Evolutionary conservation across 495 filamentous ascomycete genomes (phyloP), one percentile per base, ranked within the genome.

Genomic region (Cudoniella acicularis): DNA sequence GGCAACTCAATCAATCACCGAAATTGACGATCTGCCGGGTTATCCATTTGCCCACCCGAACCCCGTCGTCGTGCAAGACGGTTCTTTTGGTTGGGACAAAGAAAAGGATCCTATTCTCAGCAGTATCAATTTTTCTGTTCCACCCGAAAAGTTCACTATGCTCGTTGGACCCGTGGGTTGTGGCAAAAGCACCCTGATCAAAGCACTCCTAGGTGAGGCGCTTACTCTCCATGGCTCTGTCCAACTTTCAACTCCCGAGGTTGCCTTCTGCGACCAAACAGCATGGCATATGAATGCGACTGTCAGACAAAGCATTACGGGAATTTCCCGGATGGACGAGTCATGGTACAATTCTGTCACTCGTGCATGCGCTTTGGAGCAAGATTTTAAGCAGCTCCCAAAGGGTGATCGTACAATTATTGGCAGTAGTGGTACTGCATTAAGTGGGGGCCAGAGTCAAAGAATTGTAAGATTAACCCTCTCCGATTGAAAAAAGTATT

Each of bases 381-480:
- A 63, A 0, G 71, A 75, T 54, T 26, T 77, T 16, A 41, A 30
- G 3, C 18, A 75, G 13, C 69, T 87, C n/a, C 77, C 79, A 11
- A 66, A 74, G 17, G 76, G 77, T 0, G 81, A 83, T 1, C n/a
- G 25, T 27, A 82, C 79, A 16, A 51, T 54, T 2, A 77, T 86
- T 62, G 83, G 83, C 22, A 83, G 77, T 65, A 79, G 79, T 60
- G 84, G 83, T 1, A 71, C 83, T 43, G 72, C 72, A 10, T 71
- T 87, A 20, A 63, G 60, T 52, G 83, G 83, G 18, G 84, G 83
- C 2, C 83, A 87, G 60, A 79, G 76, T 56, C 82, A 85, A 60
- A 69, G 82, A 13, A 70, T 85, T 53, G 74, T 42, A 54, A n/a
- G 43, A 36, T 9, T 21, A n/a, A 6, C 4, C 43, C 6, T 6